These are phyloP conservation scores for Plasmodium adleri DNA, from an alignment of 169 alveolate species.

Conservation along the genomic window DNA sequence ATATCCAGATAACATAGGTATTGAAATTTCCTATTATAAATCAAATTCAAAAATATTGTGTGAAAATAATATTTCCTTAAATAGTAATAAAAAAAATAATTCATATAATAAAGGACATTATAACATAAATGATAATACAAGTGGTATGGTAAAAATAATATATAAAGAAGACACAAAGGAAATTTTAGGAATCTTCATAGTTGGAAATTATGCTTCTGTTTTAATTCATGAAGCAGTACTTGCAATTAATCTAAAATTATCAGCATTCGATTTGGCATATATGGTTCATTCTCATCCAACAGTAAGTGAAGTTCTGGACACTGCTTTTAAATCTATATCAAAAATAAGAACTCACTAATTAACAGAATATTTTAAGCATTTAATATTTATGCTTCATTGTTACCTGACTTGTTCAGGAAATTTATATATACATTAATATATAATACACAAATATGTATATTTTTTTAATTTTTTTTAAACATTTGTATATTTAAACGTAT, in stretches of 20 bases:
- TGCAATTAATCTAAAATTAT: conserved; percentile 68
- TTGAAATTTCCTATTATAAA: conserved; percentile 40
- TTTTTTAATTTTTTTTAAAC: too few species aligned
- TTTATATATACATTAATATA: too few species aligned
- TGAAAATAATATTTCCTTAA: conserved; percentile 62
- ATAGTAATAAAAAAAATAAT: conserved; percentile 23
- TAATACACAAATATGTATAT: too few species aligned
- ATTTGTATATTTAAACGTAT: too few species aligned
- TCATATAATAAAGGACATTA: conserved; percentile 50
- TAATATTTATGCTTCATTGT: too few species aligned
- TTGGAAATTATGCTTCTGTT: conserved; percentile 82
- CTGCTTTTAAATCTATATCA: conserved; percentile 78
- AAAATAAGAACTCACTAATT: conserved; percentile 78
- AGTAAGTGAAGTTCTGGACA: conserved; percentile 79
- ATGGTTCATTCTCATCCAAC: conserved; percentile 85
- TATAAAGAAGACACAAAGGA: conserved; percentile 76
- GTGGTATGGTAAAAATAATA: conserved; percentile 78
- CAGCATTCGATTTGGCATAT: conserved; percentile 75
- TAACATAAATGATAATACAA: conserved; percentile 69
- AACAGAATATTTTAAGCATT: too few species aligned
- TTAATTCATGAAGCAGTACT: conserved; percentile 81
- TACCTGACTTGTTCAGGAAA: too few species aligned
- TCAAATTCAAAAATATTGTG: conserved; percentile 82
- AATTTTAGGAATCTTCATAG: conserved; percentile 78
- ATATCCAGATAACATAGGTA: conserved; percentile 75